Evolutionary conservation across 108 stramenopile species (phyloP).

Genomic region (Cyclotella baltica): DNA sequence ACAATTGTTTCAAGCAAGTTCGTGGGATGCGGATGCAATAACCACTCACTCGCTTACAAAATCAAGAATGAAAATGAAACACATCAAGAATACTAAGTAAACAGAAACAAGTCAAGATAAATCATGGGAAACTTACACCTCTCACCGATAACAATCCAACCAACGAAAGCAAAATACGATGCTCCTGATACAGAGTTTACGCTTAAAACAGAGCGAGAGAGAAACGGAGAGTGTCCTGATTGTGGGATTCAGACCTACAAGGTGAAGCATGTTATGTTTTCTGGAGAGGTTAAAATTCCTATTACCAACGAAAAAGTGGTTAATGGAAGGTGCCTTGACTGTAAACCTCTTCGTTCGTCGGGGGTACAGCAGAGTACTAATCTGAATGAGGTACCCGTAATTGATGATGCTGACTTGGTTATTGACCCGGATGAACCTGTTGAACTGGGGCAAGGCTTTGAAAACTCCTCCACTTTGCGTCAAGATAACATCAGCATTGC

Average conservation of each 20-base stretch:
- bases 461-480: too few relatives aligned
- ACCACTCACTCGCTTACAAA: too few relatives aligned
- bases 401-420: neutral
- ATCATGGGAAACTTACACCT: too few relatives aligned
- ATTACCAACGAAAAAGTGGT: neutral
- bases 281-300: neutral
- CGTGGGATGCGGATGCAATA: too few relatives aligned
- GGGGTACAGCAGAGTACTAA: too few relatives aligned
- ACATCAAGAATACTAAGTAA: neutral
- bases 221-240: neutral
- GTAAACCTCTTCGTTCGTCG: neutral
- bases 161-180: neutral
- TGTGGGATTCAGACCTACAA: neutral
- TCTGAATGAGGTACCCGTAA: too few relatives aligned
- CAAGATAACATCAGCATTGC: neutral
- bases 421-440: neutral
- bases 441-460: neutral
- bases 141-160: too few relatives aligned
- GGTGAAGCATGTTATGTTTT: neutral
- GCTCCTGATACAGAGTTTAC: neutral
- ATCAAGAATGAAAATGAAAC: neutral
- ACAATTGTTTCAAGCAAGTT: too few relatives aligned
- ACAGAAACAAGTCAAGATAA: neutral
- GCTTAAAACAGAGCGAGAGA: neutral
- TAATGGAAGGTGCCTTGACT: neutral